Conservation (phyloP, 2,329 filamentous ascomycete genomes). For the Orbilia oligospora region DNA sequence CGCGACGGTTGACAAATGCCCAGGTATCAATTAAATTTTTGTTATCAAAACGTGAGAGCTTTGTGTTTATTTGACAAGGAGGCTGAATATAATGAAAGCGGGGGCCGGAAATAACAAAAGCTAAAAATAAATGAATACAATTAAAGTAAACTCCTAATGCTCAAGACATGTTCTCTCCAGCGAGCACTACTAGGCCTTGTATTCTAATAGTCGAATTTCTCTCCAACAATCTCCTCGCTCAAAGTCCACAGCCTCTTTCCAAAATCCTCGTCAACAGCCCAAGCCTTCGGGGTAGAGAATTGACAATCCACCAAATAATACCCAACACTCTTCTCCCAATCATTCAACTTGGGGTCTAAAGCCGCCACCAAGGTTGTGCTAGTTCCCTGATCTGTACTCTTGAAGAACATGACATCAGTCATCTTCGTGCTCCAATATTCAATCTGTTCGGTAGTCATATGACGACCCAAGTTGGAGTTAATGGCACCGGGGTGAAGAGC, state of each 20-base stretch:
- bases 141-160: not conserved
- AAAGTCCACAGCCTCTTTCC: conserved; percentile 69
- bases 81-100: too few relatives aligned
- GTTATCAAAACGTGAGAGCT: too few relatives aligned
- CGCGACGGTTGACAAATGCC: too few relatives aligned
- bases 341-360: conserved; percentile 67
- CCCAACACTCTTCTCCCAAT: conserved; percentile 56
- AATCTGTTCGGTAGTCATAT: conserved; percentile 8
- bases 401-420: conserved; percentile 61
- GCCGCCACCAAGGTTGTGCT: conserved; percentile 68
- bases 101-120: too few relatives aligned
- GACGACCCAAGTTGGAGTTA: conserved; percentile 32
- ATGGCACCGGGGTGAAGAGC: conserved; percentile 68
- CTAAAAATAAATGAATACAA: too few relatives aligned
- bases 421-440: conserved; percentile 18
- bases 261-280: conserved; percentile 66
- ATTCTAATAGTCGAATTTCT: conserved; percentile 65
- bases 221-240: conserved; percentile 68
- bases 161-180: too few relatives aligned
- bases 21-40: too few relatives aligned
- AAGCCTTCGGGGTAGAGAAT: conserved; percentile 32
- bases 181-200: too few relatives aligned
- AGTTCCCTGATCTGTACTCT: conserved; percentile 66
- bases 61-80: too few relatives aligned
- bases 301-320: conserved; percentile 55